Percentiles rank a stretch among this genome's conserved stretches.
Conservation (phyloP, 2,329 filamentous ascomycete species). For the Colletotrichum eleusines region DNA sequence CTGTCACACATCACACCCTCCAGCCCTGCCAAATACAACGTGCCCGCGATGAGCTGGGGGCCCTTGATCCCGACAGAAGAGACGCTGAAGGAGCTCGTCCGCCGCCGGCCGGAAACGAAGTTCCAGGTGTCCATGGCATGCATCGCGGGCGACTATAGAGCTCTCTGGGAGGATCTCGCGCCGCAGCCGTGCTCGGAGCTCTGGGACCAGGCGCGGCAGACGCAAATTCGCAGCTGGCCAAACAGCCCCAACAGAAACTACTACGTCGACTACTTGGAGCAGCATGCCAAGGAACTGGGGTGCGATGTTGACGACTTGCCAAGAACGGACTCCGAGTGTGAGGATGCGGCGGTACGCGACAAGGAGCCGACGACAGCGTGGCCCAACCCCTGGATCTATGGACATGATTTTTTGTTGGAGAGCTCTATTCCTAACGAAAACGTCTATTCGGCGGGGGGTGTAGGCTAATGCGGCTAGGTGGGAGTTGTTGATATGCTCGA, state of each 20-base stretch:
- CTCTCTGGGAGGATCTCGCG: constrained; percentile 1
- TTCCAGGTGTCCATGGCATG: constrained; percentile 17
- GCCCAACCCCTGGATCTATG: not conserved
- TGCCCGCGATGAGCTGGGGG: constrained; percentile 8
- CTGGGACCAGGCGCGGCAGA: constrained; percentile 3
- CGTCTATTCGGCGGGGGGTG: not conserved
- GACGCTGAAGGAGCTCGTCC: constrained; percentile 12
- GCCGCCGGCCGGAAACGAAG: constrained; percentile 6
- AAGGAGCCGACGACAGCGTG: constrained; percentile 24
- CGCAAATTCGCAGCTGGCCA: not conserved
- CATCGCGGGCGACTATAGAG: constrained; percentile 13
- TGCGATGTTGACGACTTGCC: too few species aligned
- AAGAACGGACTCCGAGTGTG: constrained; percentile 3
- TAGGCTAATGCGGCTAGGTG: constrained; percentile 22
- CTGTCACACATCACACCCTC: constrained; percentile 40
- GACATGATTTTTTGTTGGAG: not conserved
- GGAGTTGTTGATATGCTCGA: constrained; percentile 27
- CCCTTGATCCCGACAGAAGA: not conserved
- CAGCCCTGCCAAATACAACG: not conserved
- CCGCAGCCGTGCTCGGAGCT: constrained; percentile 4
- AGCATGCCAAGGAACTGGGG: not conserved
- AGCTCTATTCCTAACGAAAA: constrained; percentile 4
- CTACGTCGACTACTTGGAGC: constrained; percentile 3
- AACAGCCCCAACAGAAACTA: not conserved
- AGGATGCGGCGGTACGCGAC: constrained; percentile 13